Conservation (phyloP, 176 grass and related monocot species). For the Aegilops longissima region DNA sequence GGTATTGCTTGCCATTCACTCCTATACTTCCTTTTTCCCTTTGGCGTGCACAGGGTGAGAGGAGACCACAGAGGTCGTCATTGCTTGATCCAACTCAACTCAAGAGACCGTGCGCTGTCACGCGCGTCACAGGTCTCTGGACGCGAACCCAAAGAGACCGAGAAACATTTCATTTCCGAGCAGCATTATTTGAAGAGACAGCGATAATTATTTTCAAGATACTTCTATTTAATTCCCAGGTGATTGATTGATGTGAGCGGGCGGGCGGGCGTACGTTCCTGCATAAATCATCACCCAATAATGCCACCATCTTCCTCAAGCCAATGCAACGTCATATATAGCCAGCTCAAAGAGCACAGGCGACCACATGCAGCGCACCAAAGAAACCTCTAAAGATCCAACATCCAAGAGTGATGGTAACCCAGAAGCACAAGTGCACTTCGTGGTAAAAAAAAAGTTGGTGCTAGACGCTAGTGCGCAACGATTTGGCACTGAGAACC, state of each 20-base stretch:
- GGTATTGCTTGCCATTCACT: not conserved
- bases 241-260: not conserved
- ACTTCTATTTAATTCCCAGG: not conserved
- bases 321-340: not conserved
- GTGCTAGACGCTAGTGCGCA: not conserved
- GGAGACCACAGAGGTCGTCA: too few species aligned
- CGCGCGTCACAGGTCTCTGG: not conserved
- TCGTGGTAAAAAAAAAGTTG: not conserved
- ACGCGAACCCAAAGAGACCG: too few species aligned
- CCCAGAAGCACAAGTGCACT: too few species aligned
- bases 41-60: not conserved
- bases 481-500: not conserved
- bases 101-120: not conserved
- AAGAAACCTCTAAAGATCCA: not conserved
- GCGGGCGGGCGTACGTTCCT: not conserved
- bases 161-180: too few species aligned
- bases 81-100: not conserved
- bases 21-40: not conserved
- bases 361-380: not conserved
- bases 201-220: not conserved
- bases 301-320: not conserved
- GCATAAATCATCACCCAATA: slow-evolving; percentile 6
- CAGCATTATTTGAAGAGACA: not conserved
- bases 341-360: not conserved
- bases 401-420: not conserved